These are phyloP conservation scores for Salvia splendens DNA, from an alignment of 257 asterid genomes.

Conservation along the genomic window DNA sequence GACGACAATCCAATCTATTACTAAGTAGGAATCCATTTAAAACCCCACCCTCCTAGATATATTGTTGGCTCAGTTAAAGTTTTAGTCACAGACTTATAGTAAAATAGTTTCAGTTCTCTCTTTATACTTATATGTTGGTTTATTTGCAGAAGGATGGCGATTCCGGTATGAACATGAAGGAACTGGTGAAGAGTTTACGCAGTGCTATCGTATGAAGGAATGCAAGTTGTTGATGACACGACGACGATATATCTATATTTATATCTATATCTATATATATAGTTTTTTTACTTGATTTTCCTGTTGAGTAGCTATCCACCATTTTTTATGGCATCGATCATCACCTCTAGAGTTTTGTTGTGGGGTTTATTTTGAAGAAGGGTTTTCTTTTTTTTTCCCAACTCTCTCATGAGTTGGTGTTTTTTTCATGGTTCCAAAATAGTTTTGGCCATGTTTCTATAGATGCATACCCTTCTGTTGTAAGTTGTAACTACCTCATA, in stretches of 20 bases:
- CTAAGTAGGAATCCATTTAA: too few relatives aligned
- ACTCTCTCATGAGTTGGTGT: not conserved
- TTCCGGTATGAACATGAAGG: slow-evolving; percentile 37
- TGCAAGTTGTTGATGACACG: too few relatives aligned
- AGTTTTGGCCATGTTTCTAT: slow-evolving; percentile 36
- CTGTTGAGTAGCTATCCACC: slow-evolving; percentile 28
- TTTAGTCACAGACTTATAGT: too few relatives aligned
- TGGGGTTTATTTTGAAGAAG: slow-evolving; percentile 45
- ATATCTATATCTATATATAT: too few relatives aligned
- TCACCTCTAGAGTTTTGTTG: slow-evolving; percentile 32
- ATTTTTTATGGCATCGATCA: slow-evolving; percentile 9
- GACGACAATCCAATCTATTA: too few relatives aligned
- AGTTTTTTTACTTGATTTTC: not conserved
- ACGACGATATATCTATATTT: too few relatives aligned
- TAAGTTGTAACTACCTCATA: slow-evolving; percentile 38
- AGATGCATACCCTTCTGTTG: slow-evolving; percentile 41
- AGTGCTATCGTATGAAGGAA: slow-evolving; percentile 29
- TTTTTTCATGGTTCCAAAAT: slow-evolving; percentile 43
- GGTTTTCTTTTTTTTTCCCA: slow-evolving; percentile 33
- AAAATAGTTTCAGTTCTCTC: too few relatives aligned
- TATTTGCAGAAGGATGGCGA: slow-evolving; percentile 44
- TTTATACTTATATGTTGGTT: not conserved
- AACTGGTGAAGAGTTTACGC: slow-evolving; percentile 41
- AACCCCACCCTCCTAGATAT: too few relatives aligned
- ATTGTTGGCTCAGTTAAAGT: too few relatives aligned